These are phyloP conservation scores for Syzygium aqueum DNA, from an alignment of 345 rosid species.

Conservation along the genomic window DNA sequence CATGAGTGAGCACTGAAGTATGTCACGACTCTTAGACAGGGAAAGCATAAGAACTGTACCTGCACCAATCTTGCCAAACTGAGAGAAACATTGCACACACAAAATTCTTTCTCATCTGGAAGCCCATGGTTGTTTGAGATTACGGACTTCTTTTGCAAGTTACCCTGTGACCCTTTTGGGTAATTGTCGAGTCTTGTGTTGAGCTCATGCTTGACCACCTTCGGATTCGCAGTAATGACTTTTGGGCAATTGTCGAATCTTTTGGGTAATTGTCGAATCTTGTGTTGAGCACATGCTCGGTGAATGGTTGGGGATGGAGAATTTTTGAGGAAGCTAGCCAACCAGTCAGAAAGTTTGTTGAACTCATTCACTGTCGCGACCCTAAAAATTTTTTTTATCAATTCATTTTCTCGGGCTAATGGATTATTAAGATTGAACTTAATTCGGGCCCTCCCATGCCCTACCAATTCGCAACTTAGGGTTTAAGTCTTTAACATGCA, in stretches of 20 bases:
- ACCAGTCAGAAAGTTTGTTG: not conserved
- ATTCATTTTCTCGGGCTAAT: too few species aligned
- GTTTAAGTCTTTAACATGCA: too few species aligned
- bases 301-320: not conserved
- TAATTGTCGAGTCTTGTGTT: not conserved
- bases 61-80: slow-evolving; percentile 83
- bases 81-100: slow-evolving; percentile 95
- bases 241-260: too few species aligned
- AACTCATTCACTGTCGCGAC: not conserved
- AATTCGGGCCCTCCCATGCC: too few species aligned
- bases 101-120: slow-evolving; percentile 63
- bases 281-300: not conserved
- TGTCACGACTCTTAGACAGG: not conserved
- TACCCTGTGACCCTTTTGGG: not conserved
- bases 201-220: not conserved
- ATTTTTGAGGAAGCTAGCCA: not conserved
- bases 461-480: too few species aligned
- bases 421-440: too few species aligned
- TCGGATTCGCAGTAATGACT: not conserved
- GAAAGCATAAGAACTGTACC: slow-evolving; percentile 25
- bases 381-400: too few species aligned
- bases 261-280: not conserved
- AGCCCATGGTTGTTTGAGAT: slow-evolving; percentile 28
- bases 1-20: too few species aligned
- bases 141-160: not conserved